phyloP scores from a whole-genome alignment of 495 filamentous ascomycete species.

The Podospora pseudoanserina region DNA sequence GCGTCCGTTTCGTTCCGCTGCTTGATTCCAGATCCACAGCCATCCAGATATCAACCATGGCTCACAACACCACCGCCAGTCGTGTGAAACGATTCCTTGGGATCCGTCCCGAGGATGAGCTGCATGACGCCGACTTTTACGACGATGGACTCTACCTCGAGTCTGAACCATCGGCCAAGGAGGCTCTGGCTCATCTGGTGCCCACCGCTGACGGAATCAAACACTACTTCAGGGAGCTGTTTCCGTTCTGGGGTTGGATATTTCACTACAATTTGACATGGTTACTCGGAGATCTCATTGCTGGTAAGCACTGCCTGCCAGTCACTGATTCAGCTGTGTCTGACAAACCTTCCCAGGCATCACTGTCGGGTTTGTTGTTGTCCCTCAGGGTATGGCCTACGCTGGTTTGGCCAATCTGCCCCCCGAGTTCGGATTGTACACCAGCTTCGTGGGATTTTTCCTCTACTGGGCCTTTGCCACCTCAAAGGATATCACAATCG shows the following conservation, averaged over 20 bases:
- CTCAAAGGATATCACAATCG: slow-evolving; percentile 67
- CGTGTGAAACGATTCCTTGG: slow-evolving; percentile 32
- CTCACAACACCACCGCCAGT: slow-evolving; percentile 18
- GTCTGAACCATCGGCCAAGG: slow-evolving; percentile 64
- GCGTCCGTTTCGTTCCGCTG: background rate
- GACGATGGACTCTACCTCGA: slow-evolving; percentile 67
- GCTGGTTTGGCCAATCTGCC: slow-evolving; percentile 55
- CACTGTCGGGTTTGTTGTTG: slow-evolving; percentile 33
- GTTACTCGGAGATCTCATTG: slow-evolving; percentile 48
- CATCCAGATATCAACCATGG: slow-evolving; percentile 21
- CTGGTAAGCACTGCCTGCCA: slow-evolving; percentile 29
- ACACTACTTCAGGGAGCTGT: slow-evolving; percentile 50
- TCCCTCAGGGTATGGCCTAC: slow-evolving; percentile 60
- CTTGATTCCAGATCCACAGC: slow-evolving; percentile 1
- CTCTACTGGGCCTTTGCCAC: slow-evolving; percentile 68
- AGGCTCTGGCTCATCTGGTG: slow-evolving; percentile 59
- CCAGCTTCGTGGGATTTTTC: slow-evolving; percentile 63
- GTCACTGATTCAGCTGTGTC: background rate
- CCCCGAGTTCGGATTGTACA: slow-evolving; percentile 61
- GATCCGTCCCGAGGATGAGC: slow-evolving; percentile 23
- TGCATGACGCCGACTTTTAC: slow-evolving; percentile 24
- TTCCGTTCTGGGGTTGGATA: slow-evolving; percentile 51
- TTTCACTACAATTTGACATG: slow-evolving; percentile 51
- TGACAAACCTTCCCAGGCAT: slow-evolving; percentile 18
- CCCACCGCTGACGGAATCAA: slow-evolving; percentile 51